Evolutionary conservation across 805 yeast genomes (phyloP).

Genomic region (Myxozyma vanderwaltii): DNA sequence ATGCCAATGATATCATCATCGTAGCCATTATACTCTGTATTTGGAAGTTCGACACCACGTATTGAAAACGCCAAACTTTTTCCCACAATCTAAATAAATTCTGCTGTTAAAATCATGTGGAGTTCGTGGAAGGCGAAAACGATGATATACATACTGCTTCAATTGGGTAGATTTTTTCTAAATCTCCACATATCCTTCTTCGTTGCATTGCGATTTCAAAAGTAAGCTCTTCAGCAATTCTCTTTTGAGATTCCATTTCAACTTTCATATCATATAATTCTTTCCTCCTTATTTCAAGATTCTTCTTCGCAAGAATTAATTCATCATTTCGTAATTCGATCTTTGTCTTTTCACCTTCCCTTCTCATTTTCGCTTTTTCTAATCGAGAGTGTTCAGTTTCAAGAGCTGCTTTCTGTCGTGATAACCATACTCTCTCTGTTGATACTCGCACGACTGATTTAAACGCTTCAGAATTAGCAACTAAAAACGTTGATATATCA

Average conservation of each 20-base stretch:
- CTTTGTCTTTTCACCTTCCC: constrained; percentile 9
- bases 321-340: constrained; percentile 20
- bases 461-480: constrained; percentile 9
- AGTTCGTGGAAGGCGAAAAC: too few relatives aligned
- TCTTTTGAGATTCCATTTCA: constrained; percentile 1
- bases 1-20: constrained; percentile 40
- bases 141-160: constrained; percentile 33
- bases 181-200: constrained; percentile 38
- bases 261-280: background rate
- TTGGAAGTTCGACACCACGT: constrained; percentile 43
- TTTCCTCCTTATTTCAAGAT: background rate
- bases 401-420: constrained; percentile 11
- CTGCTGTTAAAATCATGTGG: constrained; percentile 31
- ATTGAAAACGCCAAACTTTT: constrained; percentile 40
- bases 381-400: constrained; percentile 9
- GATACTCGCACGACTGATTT: constrained; percentile 7
- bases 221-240: background rate
- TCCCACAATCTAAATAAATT: constrained; percentile 15
- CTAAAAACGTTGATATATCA: constrained; percentile 8
- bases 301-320: constrained; percentile 8
- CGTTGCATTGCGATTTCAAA: constrained; percentile 22
- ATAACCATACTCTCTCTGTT: constrained; percentile 20
- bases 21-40: constrained; percentile 30
- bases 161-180: constrained; percentile 42
- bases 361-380: background rate